Base-by-base conservation (phyloP, 768 basidiomycete species). In the Leccinum uliginosum region DNA sequence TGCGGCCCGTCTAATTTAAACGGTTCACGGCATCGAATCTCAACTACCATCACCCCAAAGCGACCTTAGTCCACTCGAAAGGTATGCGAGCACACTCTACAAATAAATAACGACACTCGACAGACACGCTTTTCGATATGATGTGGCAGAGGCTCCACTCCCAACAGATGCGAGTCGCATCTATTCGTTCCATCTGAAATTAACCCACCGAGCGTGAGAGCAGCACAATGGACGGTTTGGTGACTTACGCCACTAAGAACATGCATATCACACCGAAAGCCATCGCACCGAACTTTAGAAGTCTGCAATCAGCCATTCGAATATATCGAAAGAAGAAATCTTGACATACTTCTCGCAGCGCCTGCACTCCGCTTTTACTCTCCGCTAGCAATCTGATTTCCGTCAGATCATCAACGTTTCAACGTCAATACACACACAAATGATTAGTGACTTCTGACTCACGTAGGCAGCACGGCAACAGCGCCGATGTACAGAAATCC, bases 401-500 rank as follows among this genome's bases (percentile, higher is more conserved):
- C 60, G 56, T 59, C 47, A 55, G 40, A 59, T 29, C 50, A 35
- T 60, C 46, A 55, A 44, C 54, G 30, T 50, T 10, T n/a, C 21
- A 23, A 46, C 21, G 24, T 46, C 45, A 46, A 46, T 10, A 0
- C 12, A n/a, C 11, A 19, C 40, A 43, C 11, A 19, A 11, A 43
- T 3, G 53, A 15, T 43, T 53, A 59, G 45, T 59, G 58, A 57
- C 23, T 32, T 27, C 26, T 19, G 80, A 63, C 89, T 67, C 80
- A 92, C 90, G 89, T 91, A 64, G 93, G 93, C 58, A 94, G 75
- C 58, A 94, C 92, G 49, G 92, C 91, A 55, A 95, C 93, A 29
- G 91, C 90, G 26, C 92, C 93, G 67, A 96, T 94, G 73, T 94
- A 95, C 65, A 96, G 75, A 76, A 95, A 97, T 17, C 92, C 92